phyloP scores from a whole-genome alignment of 257 asterid genomes.

The Nicotiana sylvestris region DNA sequence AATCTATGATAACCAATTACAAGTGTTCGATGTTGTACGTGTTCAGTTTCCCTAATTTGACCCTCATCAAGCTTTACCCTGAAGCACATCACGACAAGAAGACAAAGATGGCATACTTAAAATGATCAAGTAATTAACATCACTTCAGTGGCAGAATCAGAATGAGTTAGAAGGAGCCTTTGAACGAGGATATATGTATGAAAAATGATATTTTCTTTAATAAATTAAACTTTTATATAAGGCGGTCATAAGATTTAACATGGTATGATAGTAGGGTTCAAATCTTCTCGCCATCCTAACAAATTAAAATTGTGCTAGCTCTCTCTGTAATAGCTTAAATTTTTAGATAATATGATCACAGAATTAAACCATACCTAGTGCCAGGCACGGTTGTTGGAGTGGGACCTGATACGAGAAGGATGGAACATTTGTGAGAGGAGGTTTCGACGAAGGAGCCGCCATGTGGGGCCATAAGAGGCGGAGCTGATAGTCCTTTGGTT shows the following conservation, averaged over 20 bases:
- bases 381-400: conserved; percentile 40
- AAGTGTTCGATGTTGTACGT: not conserved
- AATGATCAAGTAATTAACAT: not conserved
- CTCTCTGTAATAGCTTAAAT: no score
- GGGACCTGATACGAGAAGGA: conserved; percentile 30
- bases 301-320: no score
- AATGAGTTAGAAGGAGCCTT: not conserved
- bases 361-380: conserved; percentile 3
- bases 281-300: no score
- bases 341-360: no score
- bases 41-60: not conserved
- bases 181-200: not conserved
- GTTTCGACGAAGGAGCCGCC: conserved; percentile 51
- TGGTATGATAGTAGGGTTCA: no score
- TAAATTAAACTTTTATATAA: no score
- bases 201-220: no score
- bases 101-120: not conserved
- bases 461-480: conserved; percentile 36
- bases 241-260: no score
- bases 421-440: conserved; percentile 45
- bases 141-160: not conserved
- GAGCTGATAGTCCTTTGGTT: conserved; percentile 18
- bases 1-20: not conserved
- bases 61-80: not conserved
- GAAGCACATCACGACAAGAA: not conserved